Conservation (phyloP, 371 early-diverging fungal species). For the Mucor mucedo region DNA sequence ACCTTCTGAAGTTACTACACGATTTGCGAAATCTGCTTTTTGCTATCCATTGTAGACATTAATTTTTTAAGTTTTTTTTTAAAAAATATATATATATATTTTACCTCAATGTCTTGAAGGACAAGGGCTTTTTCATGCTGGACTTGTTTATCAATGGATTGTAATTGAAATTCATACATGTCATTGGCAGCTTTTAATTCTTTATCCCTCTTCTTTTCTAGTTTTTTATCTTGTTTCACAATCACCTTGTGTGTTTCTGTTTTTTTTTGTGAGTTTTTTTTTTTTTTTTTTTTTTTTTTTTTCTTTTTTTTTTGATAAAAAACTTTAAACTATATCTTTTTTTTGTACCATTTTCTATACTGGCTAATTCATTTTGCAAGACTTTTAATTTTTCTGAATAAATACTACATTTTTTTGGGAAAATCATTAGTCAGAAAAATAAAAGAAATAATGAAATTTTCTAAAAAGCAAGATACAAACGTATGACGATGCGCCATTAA, state of each 20-base stretch:
- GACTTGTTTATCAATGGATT: not conserved
- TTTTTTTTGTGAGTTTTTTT: not conserved
- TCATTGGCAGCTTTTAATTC: not conserved
- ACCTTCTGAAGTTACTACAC: not conserved
- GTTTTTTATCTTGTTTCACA: conserved; percentile 3
- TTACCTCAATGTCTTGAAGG: not conserved
- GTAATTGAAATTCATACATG: conserved; percentile 5
- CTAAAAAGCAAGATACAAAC: not conserved
- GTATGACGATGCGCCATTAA: not conserved
- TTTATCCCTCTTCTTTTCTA: conserved; percentile 2
- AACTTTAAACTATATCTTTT: not conserved
- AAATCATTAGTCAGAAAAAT: not conserved
- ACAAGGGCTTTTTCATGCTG: not conserved
- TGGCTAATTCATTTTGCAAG: conserved; percentile 4
- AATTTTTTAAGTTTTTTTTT: not conserved
- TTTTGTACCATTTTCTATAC: conserved; percentile 22
- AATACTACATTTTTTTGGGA: conserved; percentile 3
- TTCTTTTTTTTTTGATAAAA: not conserved
- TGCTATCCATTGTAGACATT: not conserved
- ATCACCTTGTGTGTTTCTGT: conserved; percentile 11
- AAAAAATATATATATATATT: not conserved
- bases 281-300: not conserved
- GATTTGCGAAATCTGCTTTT: not conserved
- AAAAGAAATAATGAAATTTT: not conserved
- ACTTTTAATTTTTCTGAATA: conserved; percentile 16